Conservation (phyloP, 768 basidiomycete species). For the Lactarius tabidus region DNA sequence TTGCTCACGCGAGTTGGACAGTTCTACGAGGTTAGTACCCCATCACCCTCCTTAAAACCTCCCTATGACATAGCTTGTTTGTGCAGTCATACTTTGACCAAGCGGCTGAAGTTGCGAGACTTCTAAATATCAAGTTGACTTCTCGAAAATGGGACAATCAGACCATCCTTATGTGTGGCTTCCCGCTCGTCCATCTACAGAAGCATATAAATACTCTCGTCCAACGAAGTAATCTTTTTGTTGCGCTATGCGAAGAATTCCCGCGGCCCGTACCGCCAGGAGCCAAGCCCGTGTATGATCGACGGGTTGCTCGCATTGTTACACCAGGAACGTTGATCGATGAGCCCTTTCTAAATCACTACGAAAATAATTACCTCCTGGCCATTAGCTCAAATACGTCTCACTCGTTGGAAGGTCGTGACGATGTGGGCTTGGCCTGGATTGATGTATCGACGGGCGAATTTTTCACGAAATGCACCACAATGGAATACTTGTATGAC, state of each 20-base stretch:
- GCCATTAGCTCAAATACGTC: constrained; percentile 42
- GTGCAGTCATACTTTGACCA: constrained; percentile 90
- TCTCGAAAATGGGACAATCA: constrained; percentile 68
- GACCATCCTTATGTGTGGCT: constrained; percentile 82
- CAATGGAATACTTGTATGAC: constrained; percentile 59
- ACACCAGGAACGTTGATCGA: constrained; percentile 95
- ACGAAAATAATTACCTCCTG: constrained; percentile 88
- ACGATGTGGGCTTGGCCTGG: constrained; percentile 74
- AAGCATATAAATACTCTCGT: constrained; percentile 85
- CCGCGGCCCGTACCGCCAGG: constrained; percentile 45
- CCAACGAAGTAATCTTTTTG: constrained; percentile 76
- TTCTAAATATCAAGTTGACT: constrained; percentile 82
- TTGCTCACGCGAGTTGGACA: constrained; percentile 90
- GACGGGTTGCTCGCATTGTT: constrained; percentile 81
- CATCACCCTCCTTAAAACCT: neutral
- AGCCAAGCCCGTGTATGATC: constrained; percentile 59
- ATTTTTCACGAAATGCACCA: constrained; percentile 70
- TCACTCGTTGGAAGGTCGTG: neutral
- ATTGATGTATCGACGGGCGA: constrained; percentile 94
- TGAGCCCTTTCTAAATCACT: constrained; percentile 80
- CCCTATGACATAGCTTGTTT: neutral
- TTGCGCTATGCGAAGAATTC: constrained; percentile 94
- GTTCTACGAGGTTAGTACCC: constrained; percentile 78
- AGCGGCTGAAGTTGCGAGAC: constrained; percentile 67
- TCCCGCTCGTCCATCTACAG: constrained; percentile 80